phyloP scores from a whole-genome alignment of 257 asterid genomes.

The Thymus quinquecostatus region DNA sequence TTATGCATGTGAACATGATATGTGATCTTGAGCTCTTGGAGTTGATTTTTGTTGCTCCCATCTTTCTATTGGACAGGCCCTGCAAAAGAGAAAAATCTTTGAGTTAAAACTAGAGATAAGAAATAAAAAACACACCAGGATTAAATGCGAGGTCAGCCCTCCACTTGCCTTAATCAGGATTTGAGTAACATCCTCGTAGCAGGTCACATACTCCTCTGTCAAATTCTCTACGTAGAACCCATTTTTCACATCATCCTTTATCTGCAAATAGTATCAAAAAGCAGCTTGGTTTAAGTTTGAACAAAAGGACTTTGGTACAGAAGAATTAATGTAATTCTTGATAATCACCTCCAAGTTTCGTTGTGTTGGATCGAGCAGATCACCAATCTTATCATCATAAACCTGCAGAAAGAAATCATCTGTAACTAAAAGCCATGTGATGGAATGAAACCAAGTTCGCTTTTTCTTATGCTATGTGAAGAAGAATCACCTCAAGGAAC shows the following conservation, averaged over 20 bases:
- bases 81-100: conserved; percentile 34
- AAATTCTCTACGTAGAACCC: conserved; percentile 91
- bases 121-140: background rate
- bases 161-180: conserved; percentile 73
- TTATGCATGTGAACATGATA: conserved; percentile 77
- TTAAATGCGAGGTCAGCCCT: conserved; percentile 10
- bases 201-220: conserved; percentile 84
- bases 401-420: conserved; percentile 50
- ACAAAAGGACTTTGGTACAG: background rate
- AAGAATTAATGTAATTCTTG: background rate
- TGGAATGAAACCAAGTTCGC: conserved; percentile 3
- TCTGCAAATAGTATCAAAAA: conserved; percentile 49
- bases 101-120: background rate
- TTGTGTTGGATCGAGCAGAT: conserved; percentile 86
- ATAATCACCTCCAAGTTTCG: conserved; percentile 74
- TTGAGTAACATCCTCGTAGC: conserved; percentile 85
- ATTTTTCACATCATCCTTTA: conserved; percentile 74
- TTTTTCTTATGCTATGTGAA: background rate
- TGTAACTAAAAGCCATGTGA: conserved; percentile 14
- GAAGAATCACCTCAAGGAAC: conserved; percentile 76
- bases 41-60: conserved; percentile 84
- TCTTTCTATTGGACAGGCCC: conserved; percentile 91
- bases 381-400: conserved; percentile 84
- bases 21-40: conserved; percentile 99
- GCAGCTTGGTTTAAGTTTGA: conserved; percentile 4